Percentiles rank a stretch among this genome's conserved stretches.
These are phyloP conservation scores for Auricularia sp. DNA, from an alignment of 768 basidiomycete species.

Conservation along the genomic window DNA sequence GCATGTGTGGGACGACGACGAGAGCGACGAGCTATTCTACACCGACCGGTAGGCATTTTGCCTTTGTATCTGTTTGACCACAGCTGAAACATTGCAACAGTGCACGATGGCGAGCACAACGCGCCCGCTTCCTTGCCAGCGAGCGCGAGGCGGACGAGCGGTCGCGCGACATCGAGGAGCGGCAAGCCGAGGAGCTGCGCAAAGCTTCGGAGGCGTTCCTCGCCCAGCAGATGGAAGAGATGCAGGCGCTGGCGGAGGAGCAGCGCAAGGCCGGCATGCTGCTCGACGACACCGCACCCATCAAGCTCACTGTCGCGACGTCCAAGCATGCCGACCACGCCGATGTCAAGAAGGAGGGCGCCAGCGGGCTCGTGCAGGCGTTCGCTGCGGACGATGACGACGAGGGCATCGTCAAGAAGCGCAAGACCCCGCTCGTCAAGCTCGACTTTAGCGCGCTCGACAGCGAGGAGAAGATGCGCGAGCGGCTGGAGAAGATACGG, in stretches of 20 bases:
- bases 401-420: constrained; percentile 63
- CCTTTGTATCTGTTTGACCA: not conserved
- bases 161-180: constrained; percentile 71
- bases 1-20: constrained; percentile 87
- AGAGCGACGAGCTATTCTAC: constrained; percentile 88
- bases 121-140: constrained; percentile 55
- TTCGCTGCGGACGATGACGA: constrained; percentile 75
- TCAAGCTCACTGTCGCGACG: constrained; percentile 72
- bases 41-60: constrained; percentile 60
- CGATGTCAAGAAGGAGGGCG: constrained; percentile 19
- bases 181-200: constrained; percentile 77
- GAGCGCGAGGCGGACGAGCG: constrained; percentile 81
- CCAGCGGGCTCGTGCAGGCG: constrained; percentile 23
- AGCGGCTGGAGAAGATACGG: constrained; percentile 69
- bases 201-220: constrained; percentile 90
- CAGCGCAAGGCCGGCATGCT: constrained; percentile 85
- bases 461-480: constrained; percentile 64
- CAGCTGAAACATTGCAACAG: constrained; percentile 25
- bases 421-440: constrained; percentile 79
- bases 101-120: constrained; percentile 74
- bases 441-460: constrained; percentile 84
- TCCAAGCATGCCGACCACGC: not conserved
- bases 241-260: constrained; percentile 83
- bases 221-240: constrained; percentile 89
- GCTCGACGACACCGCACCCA: constrained; percentile 84